Percentiles rank a stretch among this genome's conserved stretches.
Conservation (phyloP, 495 filamentous ascomycete species). For the Cercophora samala region DNA sequence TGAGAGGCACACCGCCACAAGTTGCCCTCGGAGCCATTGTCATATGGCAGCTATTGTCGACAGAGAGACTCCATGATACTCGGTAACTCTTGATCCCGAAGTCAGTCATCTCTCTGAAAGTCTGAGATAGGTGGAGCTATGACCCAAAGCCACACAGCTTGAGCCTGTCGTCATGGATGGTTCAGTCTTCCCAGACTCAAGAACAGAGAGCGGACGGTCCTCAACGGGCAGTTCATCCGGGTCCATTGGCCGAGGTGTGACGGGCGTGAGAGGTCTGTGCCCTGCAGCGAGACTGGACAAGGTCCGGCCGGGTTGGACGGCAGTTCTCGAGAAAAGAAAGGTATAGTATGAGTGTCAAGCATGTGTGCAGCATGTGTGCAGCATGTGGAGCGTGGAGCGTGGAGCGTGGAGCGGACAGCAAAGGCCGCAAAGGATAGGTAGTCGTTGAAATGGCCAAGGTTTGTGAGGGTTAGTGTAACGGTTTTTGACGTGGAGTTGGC, state of each 20-base stretch:
- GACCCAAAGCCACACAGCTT: background rate
- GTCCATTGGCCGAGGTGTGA: background rate
- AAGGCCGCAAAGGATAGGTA: background rate
- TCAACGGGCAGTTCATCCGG: background rate
- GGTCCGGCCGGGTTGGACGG: background rate
- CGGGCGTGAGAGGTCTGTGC: background rate
- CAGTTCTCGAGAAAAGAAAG: background rate
- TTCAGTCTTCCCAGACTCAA: background rate
- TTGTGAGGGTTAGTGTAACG: background rate
- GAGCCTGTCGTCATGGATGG: background rate
- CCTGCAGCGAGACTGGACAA: background rate
- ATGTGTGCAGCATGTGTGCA: background rate
- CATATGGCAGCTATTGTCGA: background rate
- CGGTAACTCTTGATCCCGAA: background rate
- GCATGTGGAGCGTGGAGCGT: too few relatives aligned
- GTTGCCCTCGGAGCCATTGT: background rate
- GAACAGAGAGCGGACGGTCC: background rate
- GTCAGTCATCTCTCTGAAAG: background rate
- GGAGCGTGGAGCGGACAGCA: background rate
- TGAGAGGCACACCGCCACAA: background rate
- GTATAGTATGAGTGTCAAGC: background rate
- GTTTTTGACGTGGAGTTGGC: background rate
- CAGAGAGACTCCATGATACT: background rate
- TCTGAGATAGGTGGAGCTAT: background rate
- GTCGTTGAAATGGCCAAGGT: background rate